Evolutionary conservation across 2,329 filamentous ascomycete species (phyloP).

Genomic region (Exserohilum turcica): DNA sequence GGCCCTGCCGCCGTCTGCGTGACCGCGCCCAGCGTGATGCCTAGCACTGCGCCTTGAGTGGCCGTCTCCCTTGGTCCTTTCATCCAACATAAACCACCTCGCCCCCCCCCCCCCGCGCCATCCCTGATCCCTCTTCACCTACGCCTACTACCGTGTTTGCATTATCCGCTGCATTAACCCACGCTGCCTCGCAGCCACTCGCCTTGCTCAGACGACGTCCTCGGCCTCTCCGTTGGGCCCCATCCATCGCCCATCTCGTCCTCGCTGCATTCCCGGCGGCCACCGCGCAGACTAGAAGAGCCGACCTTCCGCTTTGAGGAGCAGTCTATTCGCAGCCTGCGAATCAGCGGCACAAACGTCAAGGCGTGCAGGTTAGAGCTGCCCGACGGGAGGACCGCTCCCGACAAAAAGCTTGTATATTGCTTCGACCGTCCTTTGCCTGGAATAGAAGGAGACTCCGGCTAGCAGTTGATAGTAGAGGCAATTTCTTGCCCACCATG

Average conservation of each 20-base stretch:
- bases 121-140: constrained; percentile 1
- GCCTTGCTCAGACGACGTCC: constrained; percentile 7
- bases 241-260: neutral
- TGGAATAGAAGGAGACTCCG: constrained; percentile 14
- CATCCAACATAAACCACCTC: constrained; percentile 16
- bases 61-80: constrained; percentile 30
- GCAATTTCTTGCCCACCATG: constrained; percentile 28
- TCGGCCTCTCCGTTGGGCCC: constrained; percentile 5
- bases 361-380: constrained; percentile 25
- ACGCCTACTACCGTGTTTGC: neutral
- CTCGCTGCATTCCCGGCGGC: neutral
- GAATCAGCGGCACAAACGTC: constrained; percentile 29
- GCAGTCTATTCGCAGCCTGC: constrained; percentile 12
- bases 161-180: neutral
- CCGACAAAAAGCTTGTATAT: constrained; percentile 37
- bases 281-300: constrained; percentile 11
- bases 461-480: no score
- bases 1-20: constrained; percentile 32
- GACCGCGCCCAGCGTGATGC: constrained; percentile 31
- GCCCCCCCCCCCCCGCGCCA: neutral
- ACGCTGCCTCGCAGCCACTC: constrained; percentile 14
- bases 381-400: constrained; percentile 33
- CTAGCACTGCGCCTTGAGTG: constrained; percentile 42
- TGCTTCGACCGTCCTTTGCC: constrained; percentile 7
- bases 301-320: constrained; percentile 29